Conservation (phyloP, 2,329 filamentous ascomycete genomes). For the Neophaeococcomyces mojaviensis region DNA sequence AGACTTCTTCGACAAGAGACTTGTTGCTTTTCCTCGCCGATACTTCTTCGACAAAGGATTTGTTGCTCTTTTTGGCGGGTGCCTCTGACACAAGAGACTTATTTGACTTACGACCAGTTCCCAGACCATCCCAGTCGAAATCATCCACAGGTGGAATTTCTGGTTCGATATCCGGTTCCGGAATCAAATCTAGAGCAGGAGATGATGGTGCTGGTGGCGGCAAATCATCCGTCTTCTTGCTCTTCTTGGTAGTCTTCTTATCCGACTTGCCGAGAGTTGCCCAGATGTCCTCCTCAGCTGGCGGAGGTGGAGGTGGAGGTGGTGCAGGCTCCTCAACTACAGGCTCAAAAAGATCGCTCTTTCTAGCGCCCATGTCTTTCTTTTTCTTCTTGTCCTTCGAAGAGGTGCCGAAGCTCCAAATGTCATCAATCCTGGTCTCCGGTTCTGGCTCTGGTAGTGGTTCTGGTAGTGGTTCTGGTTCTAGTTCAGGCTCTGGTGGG, state of each 20-base stretch:
- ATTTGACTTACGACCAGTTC: conserved; percentile 32
- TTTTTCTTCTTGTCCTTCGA: conserved; percentile 44
- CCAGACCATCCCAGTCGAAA: conserved; percentile 33
- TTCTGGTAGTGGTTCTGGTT: conserved; percentile 10
- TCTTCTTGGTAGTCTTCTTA: conserved; percentile 43
- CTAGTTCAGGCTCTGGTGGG: conserved; percentile 27
- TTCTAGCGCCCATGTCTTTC: conserved; percentile 40
- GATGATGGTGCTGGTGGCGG: conserved; percentile 43
- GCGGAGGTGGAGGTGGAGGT: neutral
- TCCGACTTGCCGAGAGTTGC: conserved; percentile 22
- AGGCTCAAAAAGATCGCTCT: conserved; percentile 27
- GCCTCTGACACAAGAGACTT: conserved; percentile 31
- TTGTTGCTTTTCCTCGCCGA: conserved; percentile 35
- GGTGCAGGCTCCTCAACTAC: conserved; percentile 16
- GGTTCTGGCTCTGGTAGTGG: conserved; percentile 4
- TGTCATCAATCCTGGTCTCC: conserved; percentile 37
- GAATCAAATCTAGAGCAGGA: conserved; percentile 37
- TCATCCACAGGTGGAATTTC: conserved; percentile 25
- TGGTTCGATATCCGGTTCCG: conserved; percentile 29
- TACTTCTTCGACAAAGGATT: conserved; percentile 15
- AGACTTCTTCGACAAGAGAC: conserved; percentile 28
- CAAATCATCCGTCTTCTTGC: conserved; percentile 37
- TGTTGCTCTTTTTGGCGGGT: conserved; percentile 27
- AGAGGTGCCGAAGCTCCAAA: conserved; percentile 36
- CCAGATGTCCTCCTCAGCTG: conserved; percentile 27